A percentile compares a stretch with the other conserved stretches of the same genome.
These are phyloP conservation scores for Anthoceros angustus DNA, from an alignment of 225 moss, liverwort and hornwort species.

Conservation along the genomic window DNA sequence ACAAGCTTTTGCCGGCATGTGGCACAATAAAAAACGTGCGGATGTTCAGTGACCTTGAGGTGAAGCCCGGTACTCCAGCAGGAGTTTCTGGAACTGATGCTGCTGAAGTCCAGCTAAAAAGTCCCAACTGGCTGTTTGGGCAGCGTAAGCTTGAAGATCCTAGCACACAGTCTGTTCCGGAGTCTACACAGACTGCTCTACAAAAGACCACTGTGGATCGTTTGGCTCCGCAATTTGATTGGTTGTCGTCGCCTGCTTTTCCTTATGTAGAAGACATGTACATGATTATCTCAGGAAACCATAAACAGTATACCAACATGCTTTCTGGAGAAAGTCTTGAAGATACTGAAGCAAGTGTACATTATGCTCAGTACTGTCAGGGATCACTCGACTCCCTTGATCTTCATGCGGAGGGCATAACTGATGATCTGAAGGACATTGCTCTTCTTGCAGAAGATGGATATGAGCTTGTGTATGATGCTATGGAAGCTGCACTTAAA, in stretches of 20 bases:
- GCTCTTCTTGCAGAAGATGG: constrained; percentile 19
- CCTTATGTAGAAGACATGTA: constrained; percentile 23
- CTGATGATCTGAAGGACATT: constrained; percentile 11
- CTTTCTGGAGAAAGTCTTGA: constrained; percentile 62
- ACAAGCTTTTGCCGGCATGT: constrained; percentile 63
- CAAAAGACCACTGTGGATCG: constrained; percentile 23
- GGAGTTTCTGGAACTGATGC: constrained; percentile 48
- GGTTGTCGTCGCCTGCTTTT: constrained; percentile 27
- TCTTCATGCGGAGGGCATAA: constrained; percentile 13
- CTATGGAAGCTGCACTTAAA: constrained; percentile 51
- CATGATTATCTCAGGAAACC: constrained; percentile 26
- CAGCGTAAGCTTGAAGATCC: constrained; percentile 42
- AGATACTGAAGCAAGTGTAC: constrained; percentile 70
- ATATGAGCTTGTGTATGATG: constrained; percentile 29
- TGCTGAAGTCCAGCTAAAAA: constrained; percentile 58
- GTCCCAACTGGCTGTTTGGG: constrained; percentile 88
- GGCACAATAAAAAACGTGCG: constrained; percentile 54
- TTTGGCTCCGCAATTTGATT: constrained; percentile 39
- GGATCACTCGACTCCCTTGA: constrained; percentile 25
- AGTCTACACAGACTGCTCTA: constrained; percentile 14
- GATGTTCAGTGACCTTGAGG: constrained; percentile 35
- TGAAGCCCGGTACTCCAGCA: constrained; percentile 19
- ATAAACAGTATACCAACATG: constrained; percentile 57
- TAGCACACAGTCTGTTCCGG: constrained; percentile 12
- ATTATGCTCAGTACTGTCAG: constrained; percentile 52